These are phyloP conservation scores for Phialemonium atrogriseum DNA, from an alignment of 2,329 filamentous ascomycete species.

Conservation along the genomic window DNA sequence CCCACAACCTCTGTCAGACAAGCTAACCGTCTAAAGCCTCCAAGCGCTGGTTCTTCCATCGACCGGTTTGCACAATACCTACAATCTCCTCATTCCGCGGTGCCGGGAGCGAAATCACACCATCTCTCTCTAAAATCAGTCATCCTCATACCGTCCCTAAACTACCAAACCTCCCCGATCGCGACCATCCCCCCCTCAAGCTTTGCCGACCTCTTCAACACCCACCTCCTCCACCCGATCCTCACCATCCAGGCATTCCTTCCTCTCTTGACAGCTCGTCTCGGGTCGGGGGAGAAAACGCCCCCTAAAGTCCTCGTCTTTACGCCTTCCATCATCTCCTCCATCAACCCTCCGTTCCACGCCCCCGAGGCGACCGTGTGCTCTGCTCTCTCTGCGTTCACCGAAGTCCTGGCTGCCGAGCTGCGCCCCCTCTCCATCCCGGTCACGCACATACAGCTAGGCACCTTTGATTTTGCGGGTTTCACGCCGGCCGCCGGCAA, in stretches of 20 bases:
- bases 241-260: slow-evolving; percentile 83
- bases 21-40: slow-evolving; percentile 40
- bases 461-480: slow-evolving; percentile 77
- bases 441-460: slow-evolving; percentile 82
- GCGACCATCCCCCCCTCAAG: slow-evolving; percentile 75
- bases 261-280: slow-evolving; percentile 60
- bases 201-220: slow-evolving; percentile 87
- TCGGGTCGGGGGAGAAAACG: slow-evolving; percentile 42
- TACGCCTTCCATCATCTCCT: slow-evolving; percentile 73
- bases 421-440: slow-evolving; percentile 66
- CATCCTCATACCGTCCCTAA: slow-evolving; percentile 72
- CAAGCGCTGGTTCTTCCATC: slow-evolving; percentile 59
- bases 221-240: slow-evolving; percentile 82
- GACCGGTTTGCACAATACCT: slow-evolving; percentile 65
- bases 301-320: slow-evolving; percentile 67
- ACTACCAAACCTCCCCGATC: slow-evolving; percentile 76
- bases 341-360: slow-evolving; percentile 71
- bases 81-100: slow-evolving; percentile 65
- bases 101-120: slow-evolving; percentile 67
- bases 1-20: slow-evolving; percentile 1
- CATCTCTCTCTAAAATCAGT: slow-evolving; percentile 70
- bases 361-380: slow-evolving; percentile 81
- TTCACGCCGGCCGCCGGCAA: slow-evolving; percentile 40
- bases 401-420: slow-evolving; percentile 71
- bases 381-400: slow-evolving; percentile 79